Percentiles rank a stretch among this genome's conserved stretches.
phyloP scores from a whole-genome alignment of 768 basidiomycete genomes.

The Amanita subjunquillea region DNA sequence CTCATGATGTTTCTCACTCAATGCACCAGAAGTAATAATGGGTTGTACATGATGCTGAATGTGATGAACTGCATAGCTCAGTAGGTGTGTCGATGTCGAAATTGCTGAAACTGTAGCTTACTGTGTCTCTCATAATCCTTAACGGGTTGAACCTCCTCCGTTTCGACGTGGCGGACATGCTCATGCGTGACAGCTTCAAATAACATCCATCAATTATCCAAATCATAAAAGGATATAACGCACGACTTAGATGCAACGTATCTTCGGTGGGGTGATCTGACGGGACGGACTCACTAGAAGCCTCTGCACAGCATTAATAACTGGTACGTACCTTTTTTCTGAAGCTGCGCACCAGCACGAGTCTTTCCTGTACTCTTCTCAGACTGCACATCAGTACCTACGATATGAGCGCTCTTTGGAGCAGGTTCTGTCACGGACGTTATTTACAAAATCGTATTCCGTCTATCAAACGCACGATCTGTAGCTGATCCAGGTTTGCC shows the following conservation, averaged over 20 bases:
- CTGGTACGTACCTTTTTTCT: not conserved
- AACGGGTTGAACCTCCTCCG: conserved; percentile 19
- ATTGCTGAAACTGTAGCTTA: conserved; percentile 8
- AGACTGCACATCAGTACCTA: not conserved
- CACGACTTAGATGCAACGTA: conserved; percentile 15
- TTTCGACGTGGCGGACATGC: conserved; percentile 17
- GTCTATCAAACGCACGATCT: conserved; percentile 5
- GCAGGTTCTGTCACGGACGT: not conserved
- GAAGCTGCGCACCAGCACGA: not conserved
- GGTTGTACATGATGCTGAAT: conserved; percentile 28
- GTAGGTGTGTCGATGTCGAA: not conserved
- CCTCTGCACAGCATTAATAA: conserved; percentile 1
- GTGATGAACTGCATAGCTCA: conserved; percentile 19
- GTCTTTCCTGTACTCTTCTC: not conserved
- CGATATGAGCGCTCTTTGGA: not conserved
- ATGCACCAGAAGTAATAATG: conserved; percentile 15
- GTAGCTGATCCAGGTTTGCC: conserved; percentile 7
- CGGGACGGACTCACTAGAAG: conserved; percentile 10
- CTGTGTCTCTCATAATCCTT: conserved; percentile 25
- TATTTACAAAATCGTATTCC: not conserved
- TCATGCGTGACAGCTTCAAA: conserved; percentile 19
- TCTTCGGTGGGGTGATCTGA: conserved; percentile 11
- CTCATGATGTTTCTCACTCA: conserved; percentile 16
- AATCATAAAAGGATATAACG: not conserved
- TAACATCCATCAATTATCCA: not conserved